Percentiles rank a stretch among this genome's conserved stretches.
These are phyloP conservation scores for Xylariaceae sp. DNA, from an alignment of 2,329 filamentous ascomycete species.

Conservation along the genomic window DNA sequence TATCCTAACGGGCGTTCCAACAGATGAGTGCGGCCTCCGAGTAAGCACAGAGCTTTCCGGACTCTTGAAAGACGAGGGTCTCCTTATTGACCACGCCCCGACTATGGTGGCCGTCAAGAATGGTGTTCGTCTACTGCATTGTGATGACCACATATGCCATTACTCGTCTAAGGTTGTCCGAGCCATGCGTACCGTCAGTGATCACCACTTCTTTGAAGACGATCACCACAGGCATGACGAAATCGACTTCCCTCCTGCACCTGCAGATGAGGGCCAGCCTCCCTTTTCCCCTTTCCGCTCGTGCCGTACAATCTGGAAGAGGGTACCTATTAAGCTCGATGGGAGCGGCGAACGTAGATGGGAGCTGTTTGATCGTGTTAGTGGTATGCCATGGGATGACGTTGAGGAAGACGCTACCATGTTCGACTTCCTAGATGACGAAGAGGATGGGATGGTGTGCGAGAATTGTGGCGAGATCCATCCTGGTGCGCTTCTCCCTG, in stretches of 20 bases:
- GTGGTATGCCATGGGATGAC: slow-evolving; percentile 40
- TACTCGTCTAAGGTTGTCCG: slow-evolving; percentile 54
- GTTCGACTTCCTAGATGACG: slow-evolving; percentile 37
- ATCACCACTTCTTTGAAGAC: slow-evolving; percentile 39
- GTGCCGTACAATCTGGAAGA: slow-evolving; percentile 58
- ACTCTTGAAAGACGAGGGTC: slow-evolving; percentile 59
- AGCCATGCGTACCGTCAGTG: slow-evolving; percentile 40
- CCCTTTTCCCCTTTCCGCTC: slow-evolving; percentile 49
- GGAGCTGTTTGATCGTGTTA: slow-evolving; percentile 52
- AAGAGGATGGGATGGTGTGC: slow-evolving; percentile 34
- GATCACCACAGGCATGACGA: slow-evolving; percentile 33
- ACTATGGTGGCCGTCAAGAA: slow-evolving; percentile 50
- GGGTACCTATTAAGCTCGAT: slow-evolving; percentile 49
- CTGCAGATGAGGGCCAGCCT: slow-evolving; percentile 48
- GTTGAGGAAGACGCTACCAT: slow-evolving; percentile 39
- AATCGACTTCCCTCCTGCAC: slow-evolving; percentile 47
- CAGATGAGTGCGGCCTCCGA: slow-evolving; percentile 55
- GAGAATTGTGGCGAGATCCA: slow-evolving; percentile 41
- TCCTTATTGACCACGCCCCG: slow-evolving; percentile 54
- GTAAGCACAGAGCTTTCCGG: slow-evolving; percentile 55
- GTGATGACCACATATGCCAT: slow-evolving; percentile 36
- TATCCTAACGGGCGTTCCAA: slow-evolving; percentile 58
- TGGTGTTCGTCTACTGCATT: slow-evolving; percentile 48
- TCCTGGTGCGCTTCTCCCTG: slow-evolving; percentile 38
- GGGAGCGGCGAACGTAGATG: slow-evolving; percentile 51